phyloP scores from a whole-genome alignment of 2,329 filamentous ascomycete genomes.

The Plenodomus tracheiphilus region DNA sequence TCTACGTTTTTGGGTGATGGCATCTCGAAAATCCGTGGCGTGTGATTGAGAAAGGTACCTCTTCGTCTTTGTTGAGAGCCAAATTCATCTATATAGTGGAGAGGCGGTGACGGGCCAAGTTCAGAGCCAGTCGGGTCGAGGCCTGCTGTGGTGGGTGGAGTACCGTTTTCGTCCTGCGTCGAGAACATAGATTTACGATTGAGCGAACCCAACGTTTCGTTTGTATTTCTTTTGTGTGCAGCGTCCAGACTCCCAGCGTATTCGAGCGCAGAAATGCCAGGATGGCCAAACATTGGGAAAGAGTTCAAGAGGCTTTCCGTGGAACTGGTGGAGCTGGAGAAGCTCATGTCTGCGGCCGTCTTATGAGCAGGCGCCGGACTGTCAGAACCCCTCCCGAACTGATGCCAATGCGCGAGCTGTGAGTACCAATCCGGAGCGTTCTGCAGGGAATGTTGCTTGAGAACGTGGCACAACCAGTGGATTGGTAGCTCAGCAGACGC shows the following conservation, averaged over 20 bases:
- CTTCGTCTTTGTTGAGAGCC: slow-evolving; percentile 28
- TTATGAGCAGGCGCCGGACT: slow-evolving; percentile 12
- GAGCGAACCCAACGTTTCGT: slow-evolving; percentile 19
- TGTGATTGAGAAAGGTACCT: slow-evolving; percentile 41
- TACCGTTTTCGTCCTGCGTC: slow-evolving; percentile 23
- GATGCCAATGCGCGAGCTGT: slow-evolving; percentile 7
- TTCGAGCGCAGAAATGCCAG: slow-evolving; percentile 38
- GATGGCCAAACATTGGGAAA: slow-evolving; percentile 40
- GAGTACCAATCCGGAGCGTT: slow-evolving; percentile 2
- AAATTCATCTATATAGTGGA: slow-evolving; percentile 25
- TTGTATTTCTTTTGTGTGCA: slow-evolving; percentile 19
- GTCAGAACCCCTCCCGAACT: slow-evolving; percentile 3
- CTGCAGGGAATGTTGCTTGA: slow-evolving; percentile 9
- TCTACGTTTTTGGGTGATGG: slow-evolving; percentile 18
- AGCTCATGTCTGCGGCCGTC: slow-evolving; percentile 18
- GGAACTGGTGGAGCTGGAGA: slow-evolving; percentile 17
- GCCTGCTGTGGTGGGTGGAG: slow-evolving; percentile 14
- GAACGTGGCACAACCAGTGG: slow-evolving; percentile 27
- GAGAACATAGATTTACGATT: slow-evolving; percentile 23
- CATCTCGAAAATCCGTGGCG: slow-evolving; percentile 35
- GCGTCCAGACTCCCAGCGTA: slow-evolving; percentile 29
- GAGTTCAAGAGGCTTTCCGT: slow-evolving; percentile 26
- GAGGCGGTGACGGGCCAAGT: slow-evolving; percentile 8
- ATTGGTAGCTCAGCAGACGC: slow-evolving; percentile 25
- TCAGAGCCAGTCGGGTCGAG: slow-evolving; percentile 11